These are phyloP conservation scores for Linnemannia schmuckeri DNA, from an alignment of 192 early-diverging fungal genomes.

Conservation along the genomic window DNA sequence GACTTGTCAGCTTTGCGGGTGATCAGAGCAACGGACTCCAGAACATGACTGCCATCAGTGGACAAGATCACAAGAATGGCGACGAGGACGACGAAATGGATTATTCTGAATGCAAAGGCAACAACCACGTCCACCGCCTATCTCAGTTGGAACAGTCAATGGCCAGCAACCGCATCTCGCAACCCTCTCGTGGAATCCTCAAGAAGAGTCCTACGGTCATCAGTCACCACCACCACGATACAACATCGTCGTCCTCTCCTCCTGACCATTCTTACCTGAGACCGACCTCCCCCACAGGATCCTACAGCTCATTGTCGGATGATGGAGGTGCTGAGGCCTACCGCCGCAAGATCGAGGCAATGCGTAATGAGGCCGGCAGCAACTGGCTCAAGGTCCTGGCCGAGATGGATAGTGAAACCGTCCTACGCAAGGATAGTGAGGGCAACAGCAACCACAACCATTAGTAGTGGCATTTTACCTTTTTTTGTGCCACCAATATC, in stretches of 20 bases:
- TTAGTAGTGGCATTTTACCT: neutral
- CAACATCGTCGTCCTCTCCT: neutral
- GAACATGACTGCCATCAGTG: neutral
- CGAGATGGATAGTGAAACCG: constrained; percentile 60
- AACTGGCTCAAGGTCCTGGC: constrained; percentile 66
- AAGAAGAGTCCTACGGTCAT: neutral
- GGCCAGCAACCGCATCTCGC: neutral
- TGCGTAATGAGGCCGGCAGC: constrained; percentile 65
- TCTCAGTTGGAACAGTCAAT: constrained; percentile 36
- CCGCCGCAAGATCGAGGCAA: constrained; percentile 63
- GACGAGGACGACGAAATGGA: constrained; percentile 17
- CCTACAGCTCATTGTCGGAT: constrained; percentile 12
- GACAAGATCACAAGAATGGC: neutral
- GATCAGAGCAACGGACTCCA: neutral
- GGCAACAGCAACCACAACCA: neutral
- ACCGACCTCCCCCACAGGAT: constrained; percentile 4
- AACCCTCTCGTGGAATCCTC: neutral
- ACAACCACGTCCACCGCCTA: constrained; percentile 38
- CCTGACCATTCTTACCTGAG: neutral
- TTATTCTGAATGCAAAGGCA: constrained; percentile 10
- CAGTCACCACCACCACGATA: constrained; percentile 9
- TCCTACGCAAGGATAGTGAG: neutral
- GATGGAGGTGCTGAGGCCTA: constrained; percentile 55
- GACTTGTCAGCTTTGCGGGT: constrained; percentile 20
- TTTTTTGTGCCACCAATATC: neutral